Conservation (phyloP, 2,329 filamentous ascomycete species). For the Monilinia laxa region DNA sequence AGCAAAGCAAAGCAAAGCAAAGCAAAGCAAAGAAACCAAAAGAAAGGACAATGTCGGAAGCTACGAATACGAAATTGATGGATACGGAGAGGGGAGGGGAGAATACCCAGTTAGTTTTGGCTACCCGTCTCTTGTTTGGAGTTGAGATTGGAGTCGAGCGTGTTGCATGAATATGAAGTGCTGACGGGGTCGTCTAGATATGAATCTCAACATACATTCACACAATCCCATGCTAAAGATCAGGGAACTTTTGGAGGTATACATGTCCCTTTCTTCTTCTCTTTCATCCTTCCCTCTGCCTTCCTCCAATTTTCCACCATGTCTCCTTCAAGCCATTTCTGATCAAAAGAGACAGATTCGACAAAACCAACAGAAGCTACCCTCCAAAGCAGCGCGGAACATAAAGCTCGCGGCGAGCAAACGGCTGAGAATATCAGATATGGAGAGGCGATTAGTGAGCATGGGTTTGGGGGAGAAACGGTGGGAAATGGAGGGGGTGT, state of each 20-base stretch:
- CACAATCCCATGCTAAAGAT: conserved; percentile 51
- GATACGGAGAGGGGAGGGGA: conserved; percentile 60
- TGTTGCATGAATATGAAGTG: not conserved
- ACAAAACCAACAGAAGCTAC: conserved; percentile 21
- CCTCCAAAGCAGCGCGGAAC: conserved; percentile 27
- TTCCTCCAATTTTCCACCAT: not conserved
- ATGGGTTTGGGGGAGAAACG: conserved; percentile 56
- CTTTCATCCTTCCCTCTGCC: not conserved
- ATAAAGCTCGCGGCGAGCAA: conserved; percentile 44
- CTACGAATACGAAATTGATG: conserved; percentile 48
- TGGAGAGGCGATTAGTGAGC: conserved; percentile 55
- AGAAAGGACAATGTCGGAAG: conserved; percentile 25
- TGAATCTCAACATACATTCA: conserved; percentile 54
- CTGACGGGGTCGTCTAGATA: conserved; percentile 46
- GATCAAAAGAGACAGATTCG: conserved; percentile 20
- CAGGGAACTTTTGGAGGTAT: conserved; percentile 57
- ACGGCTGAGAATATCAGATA: conserved; percentile 54
- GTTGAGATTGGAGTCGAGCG: not conserved
- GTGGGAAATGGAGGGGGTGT: conserved; percentile 36
- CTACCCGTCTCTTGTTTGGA: rapidly evolving
- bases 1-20: not conserved
- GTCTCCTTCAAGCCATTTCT: not conserved
- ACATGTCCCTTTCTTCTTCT: not conserved
- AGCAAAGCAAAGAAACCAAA: not conserved
- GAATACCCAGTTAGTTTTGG: conserved; percentile 50